A percentile compares a stretch with the other conserved stretches of the same genome.
phyloP scores from a whole-genome alignment of 805 yeast genomes.

The Starmerella sirachaensis region DNA sequence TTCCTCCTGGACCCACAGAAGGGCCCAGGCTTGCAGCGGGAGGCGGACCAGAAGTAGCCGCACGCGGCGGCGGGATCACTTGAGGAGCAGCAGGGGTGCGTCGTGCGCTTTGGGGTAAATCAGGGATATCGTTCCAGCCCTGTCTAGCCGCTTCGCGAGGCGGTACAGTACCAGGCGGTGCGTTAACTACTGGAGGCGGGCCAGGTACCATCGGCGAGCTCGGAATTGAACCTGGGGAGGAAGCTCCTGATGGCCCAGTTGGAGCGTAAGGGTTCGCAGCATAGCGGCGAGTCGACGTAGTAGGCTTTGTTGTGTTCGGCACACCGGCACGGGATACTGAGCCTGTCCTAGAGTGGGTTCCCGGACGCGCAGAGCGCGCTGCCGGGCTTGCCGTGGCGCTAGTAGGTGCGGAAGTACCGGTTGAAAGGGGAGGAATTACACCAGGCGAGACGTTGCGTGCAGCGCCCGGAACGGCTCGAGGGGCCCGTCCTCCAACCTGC shows the following conservation, averaged over 20 bases:
- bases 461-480: constrained; percentile 2
- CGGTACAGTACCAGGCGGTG: constrained; percentile 4
- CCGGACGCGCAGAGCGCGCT: no score
- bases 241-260: constrained; percentile 16
- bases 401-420: no score
- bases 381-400: no score
- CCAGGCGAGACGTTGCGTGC: constrained; percentile 1
- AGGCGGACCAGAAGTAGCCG: constrained; percentile 6
- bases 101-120: constrained; percentile 12
- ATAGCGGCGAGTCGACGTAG: constrained; percentile 12
- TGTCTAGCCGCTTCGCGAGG: constrained; percentile 11
- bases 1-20: no score
- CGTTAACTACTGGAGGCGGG: constrained; percentile 14
- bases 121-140: constrained; percentile 26
- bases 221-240: constrained; percentile 8
- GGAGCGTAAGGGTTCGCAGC: constrained; percentile 19
- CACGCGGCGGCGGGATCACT: constrained; percentile 8
- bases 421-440: no score
- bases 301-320: neutral
- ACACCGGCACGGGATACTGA: no score
- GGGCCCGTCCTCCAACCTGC: no score
- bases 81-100: constrained; percentile 22
- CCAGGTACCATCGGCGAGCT: constrained; percentile 18
- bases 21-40: neutral
- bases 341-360: no score